Base-by-base conservation (phyloP, 2,329 filamentous ascomycete genomes). In the Aspergillus transmontanensis region DNA sequence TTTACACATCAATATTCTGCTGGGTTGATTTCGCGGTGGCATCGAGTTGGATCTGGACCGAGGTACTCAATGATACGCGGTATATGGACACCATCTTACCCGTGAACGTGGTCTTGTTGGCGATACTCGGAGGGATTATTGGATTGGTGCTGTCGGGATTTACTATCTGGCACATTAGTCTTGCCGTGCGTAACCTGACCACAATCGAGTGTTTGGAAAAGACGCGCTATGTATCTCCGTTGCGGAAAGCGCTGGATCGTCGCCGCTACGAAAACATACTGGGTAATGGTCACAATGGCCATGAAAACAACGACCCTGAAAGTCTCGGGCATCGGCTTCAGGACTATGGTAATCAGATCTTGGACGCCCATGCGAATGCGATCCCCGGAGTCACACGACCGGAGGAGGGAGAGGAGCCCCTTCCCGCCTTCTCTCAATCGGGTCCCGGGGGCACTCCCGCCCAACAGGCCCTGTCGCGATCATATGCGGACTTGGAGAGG, bases 181-280 rank as follows among this genome's bases (percentile, higher is more conserved):
- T 99, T 1, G 92, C 92, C 1, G 81, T 86, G 59, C 86, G 86
- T 30, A 93, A 92, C 4, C 89, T 96, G 78, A 99, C 95, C 1
- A 99, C 95, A 3, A 97, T 99, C 63, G 95, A 99, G 77, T 96
- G 91, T 72, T 82, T 99, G 64, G 95, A 99, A 79, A 97, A 95
- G 83, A 98, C 94, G 2, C 87, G 95, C 60, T 99, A 99, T 78
- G 85, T 97, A 9, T 93, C 91, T 11, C 92, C 93, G 0, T 76
- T 97, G 64, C 86, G 90, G 61, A 88, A 88, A 73, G 86, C 86
- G 56, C 85, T 94, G 73, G 88, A 91, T 73, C 82, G 86, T 66
- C 85, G 89, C 60, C 85, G 87, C 68, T 79, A 81, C 65, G 83
- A 86, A 54, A 83, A 86, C 65, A 81, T 85, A 16, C 57, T 66